Percentiles rank a stretch among this genome's conserved stretches.
phyloP scores from a whole-genome alignment of 768 basidiomycete genomes.

The Lentinula sp. region DNA sequence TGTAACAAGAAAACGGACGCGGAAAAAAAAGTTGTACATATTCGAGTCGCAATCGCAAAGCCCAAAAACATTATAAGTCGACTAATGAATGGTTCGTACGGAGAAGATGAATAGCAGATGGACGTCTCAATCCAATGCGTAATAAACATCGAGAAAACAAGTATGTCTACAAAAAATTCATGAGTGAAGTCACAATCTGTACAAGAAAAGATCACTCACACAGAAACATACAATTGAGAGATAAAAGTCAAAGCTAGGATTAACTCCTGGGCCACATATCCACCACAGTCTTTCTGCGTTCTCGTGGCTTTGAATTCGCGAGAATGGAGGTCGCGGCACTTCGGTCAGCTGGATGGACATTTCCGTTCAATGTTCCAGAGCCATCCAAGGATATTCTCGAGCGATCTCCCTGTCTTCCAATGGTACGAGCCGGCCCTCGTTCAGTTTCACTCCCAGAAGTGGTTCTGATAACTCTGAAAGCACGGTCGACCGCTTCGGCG shows the following conservation, averaged over 20 bases:
- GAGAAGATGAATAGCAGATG: not conserved
- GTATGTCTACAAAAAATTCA: not conserved
- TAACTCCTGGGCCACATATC: constrained; percentile 24
- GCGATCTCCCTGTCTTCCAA: constrained; percentile 19
- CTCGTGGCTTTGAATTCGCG: constrained; percentile 24
- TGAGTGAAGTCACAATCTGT: not conserved
- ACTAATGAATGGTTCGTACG: not conserved
- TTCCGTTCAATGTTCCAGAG: constrained; percentile 24
- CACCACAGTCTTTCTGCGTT: constrained; percentile 45
- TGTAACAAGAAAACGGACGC: not conserved
- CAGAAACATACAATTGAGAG: not conserved
- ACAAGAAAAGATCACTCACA: not conserved
- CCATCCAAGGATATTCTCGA: constrained; percentile 41
- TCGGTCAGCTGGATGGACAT: constrained; percentile 31
- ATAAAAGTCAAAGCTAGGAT: not conserved
- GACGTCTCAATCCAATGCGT: not conserved
- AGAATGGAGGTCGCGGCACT: constrained; percentile 28
- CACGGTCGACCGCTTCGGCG: constrained; percentile 8
- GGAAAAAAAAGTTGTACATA: not conserved
- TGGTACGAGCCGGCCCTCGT: constrained; percentile 31
- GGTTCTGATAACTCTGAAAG: constrained; percentile 23
- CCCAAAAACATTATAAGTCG: not conserved
- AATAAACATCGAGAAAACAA: constrained; percentile 3
- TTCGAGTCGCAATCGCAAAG: constrained; percentile 6
- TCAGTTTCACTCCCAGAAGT: constrained; percentile 41